These are phyloP conservation scores for Cercophora samala DNA, from an alignment of 495 filamentous ascomycete species.

Conservation along the genomic window DNA sequence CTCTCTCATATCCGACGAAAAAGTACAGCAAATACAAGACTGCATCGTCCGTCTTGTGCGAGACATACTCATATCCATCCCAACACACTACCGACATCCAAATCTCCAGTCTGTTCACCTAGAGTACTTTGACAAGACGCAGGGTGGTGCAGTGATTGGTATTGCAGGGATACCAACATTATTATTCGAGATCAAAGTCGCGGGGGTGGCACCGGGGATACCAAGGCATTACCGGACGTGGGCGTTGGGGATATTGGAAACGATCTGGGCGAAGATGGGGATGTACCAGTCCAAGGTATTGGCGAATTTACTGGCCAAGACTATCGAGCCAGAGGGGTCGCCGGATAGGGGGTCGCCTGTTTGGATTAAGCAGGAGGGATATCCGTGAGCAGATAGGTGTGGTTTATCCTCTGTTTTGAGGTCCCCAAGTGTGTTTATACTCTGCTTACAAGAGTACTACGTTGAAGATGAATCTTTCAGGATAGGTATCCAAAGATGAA, in stretches of 20 bases:
- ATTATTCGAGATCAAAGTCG: slow-evolving; percentile 41
- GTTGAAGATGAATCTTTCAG: neutral
- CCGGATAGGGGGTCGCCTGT: slow-evolving; percentile 1
- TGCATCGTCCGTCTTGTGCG: slow-evolving; percentile 35
- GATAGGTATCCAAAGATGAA: neutral
- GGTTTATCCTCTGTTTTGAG: neutral
- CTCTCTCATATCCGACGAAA: slow-evolving; percentile 34
- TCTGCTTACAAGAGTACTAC: neutral
- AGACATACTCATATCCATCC: slow-evolving; percentile 42
- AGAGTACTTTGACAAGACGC: slow-evolving; percentile 34
- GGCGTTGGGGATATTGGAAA: slow-evolving; percentile 37
- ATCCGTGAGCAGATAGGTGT: neutral
- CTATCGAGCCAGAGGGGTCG: slow-evolving; percentile 5
- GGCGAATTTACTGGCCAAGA: slow-evolving; percentile 33
- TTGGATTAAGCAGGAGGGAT: slow-evolving; percentile 1
- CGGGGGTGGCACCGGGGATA: slow-evolving; percentile 43
- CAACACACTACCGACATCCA: slow-evolving; percentile 48
- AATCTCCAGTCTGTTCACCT: slow-evolving; percentile 27
- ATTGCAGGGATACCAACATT: slow-evolving; percentile 42
- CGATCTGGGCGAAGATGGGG: slow-evolving; percentile 44
- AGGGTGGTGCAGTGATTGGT: slow-evolving; percentile 41
- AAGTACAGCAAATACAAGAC: slow-evolving; percentile 33
- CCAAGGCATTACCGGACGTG: slow-evolving; percentile 37
- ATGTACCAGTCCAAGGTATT: slow-evolving; percentile 43
- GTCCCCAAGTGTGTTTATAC: neutral